Evolutionary conservation across 306 rosid genomes (phyloP).

Genomic region (Cucurbita moschata): DNA sequence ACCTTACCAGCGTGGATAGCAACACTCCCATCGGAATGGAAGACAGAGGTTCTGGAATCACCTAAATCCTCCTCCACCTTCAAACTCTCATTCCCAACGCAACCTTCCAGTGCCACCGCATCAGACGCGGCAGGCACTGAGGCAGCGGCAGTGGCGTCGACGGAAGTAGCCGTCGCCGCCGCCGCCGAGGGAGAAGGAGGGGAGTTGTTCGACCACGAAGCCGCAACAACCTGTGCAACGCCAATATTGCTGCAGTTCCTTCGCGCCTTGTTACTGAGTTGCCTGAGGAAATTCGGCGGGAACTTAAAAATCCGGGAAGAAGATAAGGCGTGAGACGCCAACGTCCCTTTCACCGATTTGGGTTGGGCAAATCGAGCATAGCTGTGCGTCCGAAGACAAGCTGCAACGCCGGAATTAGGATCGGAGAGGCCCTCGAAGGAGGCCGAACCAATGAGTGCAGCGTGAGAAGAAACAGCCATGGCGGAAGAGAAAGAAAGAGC

Average conservation of each 20-base stretch:
- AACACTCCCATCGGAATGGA: constrained; percentile 57
- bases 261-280: constrained; percentile 84
- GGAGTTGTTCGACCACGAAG: constrained; percentile 73
- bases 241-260: constrained; percentile 97
- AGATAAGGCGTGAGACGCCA: constrained; percentile 19
- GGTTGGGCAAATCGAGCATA: constrained; percentile 3
- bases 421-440: constrained; percentile 34
- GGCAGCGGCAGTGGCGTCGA: constrained; percentile 32
- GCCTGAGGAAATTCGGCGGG: constrained; percentile 87
- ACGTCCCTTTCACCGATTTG: not conserved
- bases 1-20: constrained; percentile 66
- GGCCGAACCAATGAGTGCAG: constrained; percentile 17
- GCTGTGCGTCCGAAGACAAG: constrained; percentile 16
- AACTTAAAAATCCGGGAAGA: constrained; percentile 40
- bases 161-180: constrained; percentile 37
- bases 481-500: not conserved
- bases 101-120: constrained; percentile 20
- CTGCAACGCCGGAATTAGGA: constrained; percentile 27
- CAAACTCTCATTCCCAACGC: constrained; percentile 32
- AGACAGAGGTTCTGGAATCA: constrained; percentile 39
- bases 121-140: constrained; percentile 28
- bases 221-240: constrained; percentile 95
- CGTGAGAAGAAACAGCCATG: constrained; percentile 42
- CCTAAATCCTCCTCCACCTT: constrained; percentile 20
- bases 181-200: constrained; percentile 17